A percentile compares a stretch with the other conserved stretches of the same genome.
phyloP scores from a whole-genome alignment of 768 basidiomycete species.

The Polyporus arcularius region DNA sequence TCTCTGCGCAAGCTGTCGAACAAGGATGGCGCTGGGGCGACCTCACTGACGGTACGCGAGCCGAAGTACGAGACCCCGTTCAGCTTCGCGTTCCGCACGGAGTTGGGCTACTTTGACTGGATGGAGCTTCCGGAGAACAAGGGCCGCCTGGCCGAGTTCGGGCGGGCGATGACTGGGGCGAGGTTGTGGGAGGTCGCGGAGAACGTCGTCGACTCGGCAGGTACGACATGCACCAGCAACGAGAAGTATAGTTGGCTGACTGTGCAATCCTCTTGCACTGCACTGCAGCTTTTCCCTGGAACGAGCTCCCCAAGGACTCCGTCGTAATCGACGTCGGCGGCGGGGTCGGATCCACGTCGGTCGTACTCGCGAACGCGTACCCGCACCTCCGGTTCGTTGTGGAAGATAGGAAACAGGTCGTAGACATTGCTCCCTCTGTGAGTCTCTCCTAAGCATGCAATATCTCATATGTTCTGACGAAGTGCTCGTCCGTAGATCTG shows the following conservation, averaged over 20 bases:
- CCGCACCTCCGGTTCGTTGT: conserved; percentile 20
- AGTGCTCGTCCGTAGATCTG: neutral
- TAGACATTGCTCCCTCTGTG: conserved; percentile 39
- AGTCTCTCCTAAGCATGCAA: neutral
- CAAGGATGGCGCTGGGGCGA: neutral
- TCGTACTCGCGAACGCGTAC: conserved; percentile 17
- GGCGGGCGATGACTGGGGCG: conserved; percentile 69
- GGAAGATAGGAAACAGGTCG: conserved; percentile 15
- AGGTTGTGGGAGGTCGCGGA: conserved; percentile 30
- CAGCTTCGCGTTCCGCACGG: conserved; percentile 12
- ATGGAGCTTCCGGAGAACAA: conserved; percentile 56
- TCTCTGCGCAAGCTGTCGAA: neutral
- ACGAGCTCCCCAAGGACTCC: conserved; percentile 8
- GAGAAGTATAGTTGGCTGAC: too few relatives aligned
- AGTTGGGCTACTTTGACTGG: conserved; percentile 41
- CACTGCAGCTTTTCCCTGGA: conserved; percentile 19
- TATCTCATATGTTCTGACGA: neutral
- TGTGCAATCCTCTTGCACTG: neutral
- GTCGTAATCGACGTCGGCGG: conserved; percentile 21
- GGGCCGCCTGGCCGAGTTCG: conserved; percentile 59
- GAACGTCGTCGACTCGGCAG: neutral
- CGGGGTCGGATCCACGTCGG: conserved; percentile 17
- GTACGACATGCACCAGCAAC: too few relatives aligned
- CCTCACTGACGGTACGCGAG: neutral
- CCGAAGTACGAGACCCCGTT: neutral